Percentiles rank a stretch among this genome's conserved stretches.
phyloP scores from a whole-genome alignment of 176 grass and related monocot species.

The Oryza longistaminata region DNA sequence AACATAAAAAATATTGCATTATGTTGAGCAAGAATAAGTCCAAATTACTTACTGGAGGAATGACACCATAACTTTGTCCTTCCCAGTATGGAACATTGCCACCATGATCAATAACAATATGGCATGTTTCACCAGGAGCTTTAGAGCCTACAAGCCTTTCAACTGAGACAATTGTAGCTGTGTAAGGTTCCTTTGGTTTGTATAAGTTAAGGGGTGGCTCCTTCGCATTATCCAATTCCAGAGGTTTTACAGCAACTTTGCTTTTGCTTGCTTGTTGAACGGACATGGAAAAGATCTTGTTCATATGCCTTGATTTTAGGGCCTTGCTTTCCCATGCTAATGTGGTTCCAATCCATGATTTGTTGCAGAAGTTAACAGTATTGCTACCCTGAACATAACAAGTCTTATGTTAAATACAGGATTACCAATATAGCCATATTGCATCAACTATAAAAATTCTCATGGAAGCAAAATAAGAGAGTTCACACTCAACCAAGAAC shows the following conservation, averaged over 20 bases:
- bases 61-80: conserved; percentile 89
- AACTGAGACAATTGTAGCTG: conserved; percentile 72
- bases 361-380: conserved; percentile 47
- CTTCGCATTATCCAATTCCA: conserved; percentile 70
- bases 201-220: conserved; percentile 77
- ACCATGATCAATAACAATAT: conserved; percentile 90
- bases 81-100: conserved; percentile 96
- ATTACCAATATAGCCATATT: not conserved
- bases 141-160: conserved; percentile 87
- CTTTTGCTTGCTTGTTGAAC: conserved; percentile 59
- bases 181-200: conserved; percentile 76
- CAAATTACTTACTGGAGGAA: conserved; percentile 69
- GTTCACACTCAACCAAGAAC: not conserved
- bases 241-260: conserved; percentile 62
- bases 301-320: conserved; percentile 33
- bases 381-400: conserved; percentile 54
- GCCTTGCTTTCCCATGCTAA: conserved; percentile 49
- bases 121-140: conserved; percentile 90
- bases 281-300: conserved; percentile 61
- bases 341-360: conserved; percentile 32
- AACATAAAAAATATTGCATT: not conserved
- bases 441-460: not conserved
- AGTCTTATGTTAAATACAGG: not conserved
- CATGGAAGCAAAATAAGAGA: not conserved
- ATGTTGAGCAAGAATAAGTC: not conserved